These are phyloP conservation scores for Pyracantha coccinea DNA, from an alignment of 331 rosid species.

Conservation along the genomic window DNA sequence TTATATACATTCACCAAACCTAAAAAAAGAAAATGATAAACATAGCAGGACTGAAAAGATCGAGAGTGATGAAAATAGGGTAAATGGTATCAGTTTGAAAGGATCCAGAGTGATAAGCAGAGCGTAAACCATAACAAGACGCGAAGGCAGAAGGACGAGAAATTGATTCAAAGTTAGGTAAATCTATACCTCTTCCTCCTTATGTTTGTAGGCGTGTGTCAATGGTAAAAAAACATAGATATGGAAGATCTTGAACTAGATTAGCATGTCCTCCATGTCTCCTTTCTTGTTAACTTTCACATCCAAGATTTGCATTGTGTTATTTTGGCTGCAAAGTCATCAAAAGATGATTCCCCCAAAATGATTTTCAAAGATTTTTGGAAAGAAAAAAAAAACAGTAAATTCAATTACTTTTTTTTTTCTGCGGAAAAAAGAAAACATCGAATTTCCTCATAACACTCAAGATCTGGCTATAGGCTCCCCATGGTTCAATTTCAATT, in stretches of 20 bases:
- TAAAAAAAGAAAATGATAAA: not conserved
- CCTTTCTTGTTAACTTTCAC: not conserved
- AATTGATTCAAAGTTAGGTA: constrained; percentile 8
- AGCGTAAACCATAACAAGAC: not conserved
- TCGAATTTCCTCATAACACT: not conserved
- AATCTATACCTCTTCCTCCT: not conserved
- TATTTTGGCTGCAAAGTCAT: not conserved
- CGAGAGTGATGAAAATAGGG: not conserved
- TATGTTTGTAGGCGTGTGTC: not conserved
- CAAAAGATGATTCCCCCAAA: not conserved
- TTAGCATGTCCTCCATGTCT: not conserved
- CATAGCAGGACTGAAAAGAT: not conserved
- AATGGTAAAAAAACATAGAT: not conserved
- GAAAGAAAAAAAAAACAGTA: not conserved
- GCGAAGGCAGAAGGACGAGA: not conserved
- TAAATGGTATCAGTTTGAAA: not conserved
- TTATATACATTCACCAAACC: not conserved
- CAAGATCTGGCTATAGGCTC: not conserved
- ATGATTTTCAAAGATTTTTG: not conserved
- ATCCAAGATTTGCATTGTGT: not conserved
- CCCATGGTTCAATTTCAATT: not conserved
- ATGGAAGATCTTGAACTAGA: not conserved
- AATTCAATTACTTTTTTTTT: not conserved
- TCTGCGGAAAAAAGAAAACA: not conserved
- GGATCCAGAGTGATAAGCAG: not conserved